Evolutionary conservation across 2,329 filamentous ascomycete genomes (phyloP).

Genomic region (Corynespora cassiicola): DNA sequence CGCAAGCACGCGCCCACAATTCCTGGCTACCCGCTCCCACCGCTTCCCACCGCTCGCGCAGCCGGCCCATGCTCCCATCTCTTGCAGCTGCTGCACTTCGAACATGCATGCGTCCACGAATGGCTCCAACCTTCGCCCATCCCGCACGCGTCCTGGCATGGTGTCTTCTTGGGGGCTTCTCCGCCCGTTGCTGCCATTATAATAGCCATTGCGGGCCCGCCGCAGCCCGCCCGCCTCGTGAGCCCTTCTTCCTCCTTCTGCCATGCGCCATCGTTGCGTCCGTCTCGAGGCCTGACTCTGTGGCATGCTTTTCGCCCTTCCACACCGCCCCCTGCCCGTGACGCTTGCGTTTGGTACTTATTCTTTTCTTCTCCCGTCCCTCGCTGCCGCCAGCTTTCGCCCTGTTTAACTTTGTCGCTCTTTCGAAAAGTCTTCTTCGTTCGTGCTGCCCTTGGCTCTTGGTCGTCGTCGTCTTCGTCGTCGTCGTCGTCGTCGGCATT

Average conservation of each 20-base stretch:
- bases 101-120: constrained; percentile 21
- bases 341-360: constrained; percentile 38
- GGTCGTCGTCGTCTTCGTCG: neutral
- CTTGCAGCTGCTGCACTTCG: too few species aligned
- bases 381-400: constrained; percentile 14
- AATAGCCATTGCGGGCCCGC: constrained; percentile 19
- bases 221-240: constrained; percentile 11
- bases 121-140: constrained; percentile 11
- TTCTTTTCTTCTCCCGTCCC: constrained; percentile 27
- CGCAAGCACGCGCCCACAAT: constrained; percentile 21
- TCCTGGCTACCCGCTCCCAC: constrained; percentile 21
- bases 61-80: too few species aligned
- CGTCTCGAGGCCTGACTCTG: constrained; percentile 10
- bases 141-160: constrained; percentile 11
- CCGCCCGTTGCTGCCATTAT: constrained; percentile 13
- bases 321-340: constrained; percentile 22
- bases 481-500: constrained; percentile 4
- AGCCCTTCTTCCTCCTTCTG: constrained; percentile 24
- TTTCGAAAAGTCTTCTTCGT: too few species aligned
- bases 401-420: constrained; percentile 5
- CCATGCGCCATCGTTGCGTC: constrained; percentile 29
- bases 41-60: constrained; percentile 14
- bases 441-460: neutral
- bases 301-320: constrained; percentile 12
- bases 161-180: constrained; percentile 7